phyloP scores from a whole-genome alignment of 331 rosid species.

The Prunus yedoensis region DNA sequence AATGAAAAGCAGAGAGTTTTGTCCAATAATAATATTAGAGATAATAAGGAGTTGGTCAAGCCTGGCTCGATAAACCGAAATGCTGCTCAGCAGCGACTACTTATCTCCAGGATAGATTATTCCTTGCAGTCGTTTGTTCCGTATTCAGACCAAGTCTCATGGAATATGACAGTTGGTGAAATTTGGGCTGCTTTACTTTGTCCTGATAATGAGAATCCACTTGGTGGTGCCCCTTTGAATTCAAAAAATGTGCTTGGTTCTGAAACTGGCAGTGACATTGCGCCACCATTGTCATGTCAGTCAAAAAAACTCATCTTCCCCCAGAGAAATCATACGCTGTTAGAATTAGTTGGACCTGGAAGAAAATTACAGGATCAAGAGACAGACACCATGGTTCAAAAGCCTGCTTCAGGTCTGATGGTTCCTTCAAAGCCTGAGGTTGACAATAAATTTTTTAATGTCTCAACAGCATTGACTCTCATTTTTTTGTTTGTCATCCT shows the following conservation, averaged over 20 bases:
- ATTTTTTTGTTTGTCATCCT: constrained; percentile 27
- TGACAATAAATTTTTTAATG: constrained; percentile 18
- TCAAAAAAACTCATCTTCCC: constrained; percentile 49
- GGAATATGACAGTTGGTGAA: constrained; percentile 71
- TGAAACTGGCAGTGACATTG: constrained; percentile 47
- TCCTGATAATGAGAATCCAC: constrained; percentile 36
- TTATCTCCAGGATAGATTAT: constrained; percentile 64
- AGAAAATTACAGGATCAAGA: constrained; percentile 23
- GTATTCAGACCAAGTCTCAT: constrained; percentile 42
- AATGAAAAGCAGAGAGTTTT: constrained; percentile 15
- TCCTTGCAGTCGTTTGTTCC: constrained; percentile 46
- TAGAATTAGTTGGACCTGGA: constrained; percentile 35
- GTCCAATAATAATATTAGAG: background rate
- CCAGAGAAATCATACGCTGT: constrained; percentile 29
- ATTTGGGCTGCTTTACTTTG: constrained; percentile 59
- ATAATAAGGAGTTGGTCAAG: constrained; percentile 35
- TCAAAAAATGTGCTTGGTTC: constrained; percentile 34
- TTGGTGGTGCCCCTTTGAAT: constrained; percentile 26
- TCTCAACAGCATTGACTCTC: constrained; percentile 28
- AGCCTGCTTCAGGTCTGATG: constrained; percentile 31
- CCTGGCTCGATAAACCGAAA: constrained; percentile 29
- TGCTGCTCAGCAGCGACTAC: constrained; percentile 36
- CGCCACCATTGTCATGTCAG: constrained; percentile 59
- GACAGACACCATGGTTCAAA: constrained; percentile 29
- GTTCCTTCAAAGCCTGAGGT: constrained; percentile 37